These are phyloP conservation scores for Gaultheria prostrata DNA, from an alignment of 148 eudicot species.

Conservation along the genomic window DNA sequence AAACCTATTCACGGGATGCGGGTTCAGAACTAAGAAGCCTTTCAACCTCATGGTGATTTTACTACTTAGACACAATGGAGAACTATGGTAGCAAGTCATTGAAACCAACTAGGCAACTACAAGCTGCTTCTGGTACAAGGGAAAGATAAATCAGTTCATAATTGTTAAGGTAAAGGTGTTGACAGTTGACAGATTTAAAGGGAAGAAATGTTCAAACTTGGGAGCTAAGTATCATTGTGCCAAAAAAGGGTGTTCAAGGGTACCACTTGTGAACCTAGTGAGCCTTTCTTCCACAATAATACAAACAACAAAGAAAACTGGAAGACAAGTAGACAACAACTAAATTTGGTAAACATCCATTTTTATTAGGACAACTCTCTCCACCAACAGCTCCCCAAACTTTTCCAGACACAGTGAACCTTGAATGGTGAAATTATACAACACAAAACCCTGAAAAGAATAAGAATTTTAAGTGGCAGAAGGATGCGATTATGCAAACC, in stretches of 20 bases:
- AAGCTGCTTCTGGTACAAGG: neutral
- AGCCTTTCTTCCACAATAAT: neutral
- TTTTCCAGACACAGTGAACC: constrained; percentile 85
- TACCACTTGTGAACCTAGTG: neutral
- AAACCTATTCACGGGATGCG: constrained; percentile 7
- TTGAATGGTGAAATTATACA: constrained; percentile 20
- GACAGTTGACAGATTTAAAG: neutral
- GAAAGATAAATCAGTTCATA: neutral
- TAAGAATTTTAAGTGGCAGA: neutral
- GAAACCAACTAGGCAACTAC: neutral
- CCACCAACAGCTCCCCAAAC: constrained; percentile 90
- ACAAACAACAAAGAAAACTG: neutral
- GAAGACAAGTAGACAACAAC: neutral
- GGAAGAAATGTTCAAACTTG: neutral
- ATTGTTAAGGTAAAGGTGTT: neutral
- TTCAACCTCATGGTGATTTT: constrained; percentile 20
- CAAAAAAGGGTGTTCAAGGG: neutral
- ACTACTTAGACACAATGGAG: neutral
- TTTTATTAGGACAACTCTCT: constrained; percentile 61
- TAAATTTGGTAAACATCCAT: constrained; percentile 71
- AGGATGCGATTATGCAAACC: neutral
- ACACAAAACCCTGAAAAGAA: neutral
- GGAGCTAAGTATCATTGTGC: neutral
- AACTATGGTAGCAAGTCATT: neutral
- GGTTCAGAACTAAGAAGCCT: constrained; percentile 26